These are phyloP conservation scores for Penstemon davidsonii DNA, from an alignment of 257 asterid genomes.

Conservation along the genomic window DNA sequence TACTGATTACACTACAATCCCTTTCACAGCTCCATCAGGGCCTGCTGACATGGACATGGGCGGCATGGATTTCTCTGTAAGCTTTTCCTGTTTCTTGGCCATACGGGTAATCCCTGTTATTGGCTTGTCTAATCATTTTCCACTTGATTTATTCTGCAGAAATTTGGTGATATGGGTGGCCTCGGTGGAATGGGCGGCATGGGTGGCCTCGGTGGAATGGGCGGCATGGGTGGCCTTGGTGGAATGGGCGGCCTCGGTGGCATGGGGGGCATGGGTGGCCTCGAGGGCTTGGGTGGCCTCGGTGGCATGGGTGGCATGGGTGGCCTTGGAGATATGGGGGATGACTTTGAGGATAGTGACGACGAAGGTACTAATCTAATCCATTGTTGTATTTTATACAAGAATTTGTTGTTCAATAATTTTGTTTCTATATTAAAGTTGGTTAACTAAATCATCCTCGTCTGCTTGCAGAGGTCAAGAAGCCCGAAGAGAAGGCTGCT, in stretches of 20 bases:
- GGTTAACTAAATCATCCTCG: too few relatives aligned
- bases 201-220: constrained; percentile 33
- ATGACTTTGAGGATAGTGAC: too few relatives aligned
- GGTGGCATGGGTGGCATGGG: constrained; percentile 52
- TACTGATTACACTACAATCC: neutral
- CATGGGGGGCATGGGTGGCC: constrained; percentile 44
- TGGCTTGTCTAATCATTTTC: constrained; percentile 23
- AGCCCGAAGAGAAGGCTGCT: too few relatives aligned
- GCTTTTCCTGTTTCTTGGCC: constrained; percentile 10
- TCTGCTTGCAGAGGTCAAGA: too few relatives aligned
- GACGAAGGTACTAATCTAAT: too few relatives aligned
- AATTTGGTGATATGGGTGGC: constrained; percentile 53
- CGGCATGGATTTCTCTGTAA: constrained; percentile 62
- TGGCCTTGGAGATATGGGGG: constrained; percentile 38
- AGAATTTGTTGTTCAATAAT: too few relatives aligned
- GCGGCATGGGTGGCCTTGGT: constrained; percentile 28
- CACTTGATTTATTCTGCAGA: constrained; percentile 37
- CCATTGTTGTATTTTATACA: too few relatives aligned
- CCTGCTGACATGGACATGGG: constrained; percentile 15
- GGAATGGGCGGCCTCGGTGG: constrained; percentile 41
- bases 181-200: constrained; percentile 36
- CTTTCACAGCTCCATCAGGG: neutral
- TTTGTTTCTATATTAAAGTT: too few relatives aligned
- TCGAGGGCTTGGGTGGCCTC: constrained; percentile 28
- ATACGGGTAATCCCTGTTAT: neutral